Evolutionary conservation across 2,329 filamentous ascomycete species (phyloP).

Genomic region (Epicoccum sorghinum): DNA sequence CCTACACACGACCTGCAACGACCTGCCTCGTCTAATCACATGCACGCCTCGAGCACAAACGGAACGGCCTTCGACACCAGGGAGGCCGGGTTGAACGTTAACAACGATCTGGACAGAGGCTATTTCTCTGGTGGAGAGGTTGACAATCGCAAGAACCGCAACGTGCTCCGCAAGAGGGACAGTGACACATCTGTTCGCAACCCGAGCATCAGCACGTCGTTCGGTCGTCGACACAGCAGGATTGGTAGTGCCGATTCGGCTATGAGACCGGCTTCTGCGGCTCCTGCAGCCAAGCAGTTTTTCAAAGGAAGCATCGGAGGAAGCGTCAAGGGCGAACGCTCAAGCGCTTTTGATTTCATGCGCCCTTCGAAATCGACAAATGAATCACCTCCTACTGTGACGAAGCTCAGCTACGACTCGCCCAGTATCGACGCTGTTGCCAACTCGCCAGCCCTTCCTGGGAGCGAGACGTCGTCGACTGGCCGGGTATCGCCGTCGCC

Average conservation of each 20-base stretch:
- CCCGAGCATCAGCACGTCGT: constrained; percentile 74
- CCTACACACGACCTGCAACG: constrained; percentile 35
- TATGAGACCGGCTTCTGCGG: constrained; percentile 61
- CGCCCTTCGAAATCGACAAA: constrained; percentile 49
- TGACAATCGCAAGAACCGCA: constrained; percentile 73
- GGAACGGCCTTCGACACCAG: constrained; percentile 31
- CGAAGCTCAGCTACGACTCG: constrained; percentile 61
- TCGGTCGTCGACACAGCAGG: constrained; percentile 72
- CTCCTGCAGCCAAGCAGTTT: constrained; percentile 71
- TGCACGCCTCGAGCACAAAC: constrained; percentile 39
- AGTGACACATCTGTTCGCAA: constrained; percentile 68
- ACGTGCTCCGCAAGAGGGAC: constrained; percentile 77
- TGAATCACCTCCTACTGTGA: constrained; percentile 60
- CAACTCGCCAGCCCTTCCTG: constrained; percentile 46
- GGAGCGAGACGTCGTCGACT: constrained; percentile 58
- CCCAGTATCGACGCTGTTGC: constrained; percentile 55
- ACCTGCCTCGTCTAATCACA: constrained; percentile 43
- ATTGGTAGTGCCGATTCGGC: constrained; percentile 80
- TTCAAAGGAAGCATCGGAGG: constrained; percentile 61
- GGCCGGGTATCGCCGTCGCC: constrained; percentile 54
- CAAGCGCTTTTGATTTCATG: constrained; percentile 57
- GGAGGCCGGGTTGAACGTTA: constrained; percentile 41
- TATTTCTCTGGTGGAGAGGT: constrained; percentile 92
- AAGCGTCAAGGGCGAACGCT: constrained; percentile 41
- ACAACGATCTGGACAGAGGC: constrained; percentile 76